Conservation (phyloP, 176 grass and related monocot genomes). For the Avena insularis region DNA sequence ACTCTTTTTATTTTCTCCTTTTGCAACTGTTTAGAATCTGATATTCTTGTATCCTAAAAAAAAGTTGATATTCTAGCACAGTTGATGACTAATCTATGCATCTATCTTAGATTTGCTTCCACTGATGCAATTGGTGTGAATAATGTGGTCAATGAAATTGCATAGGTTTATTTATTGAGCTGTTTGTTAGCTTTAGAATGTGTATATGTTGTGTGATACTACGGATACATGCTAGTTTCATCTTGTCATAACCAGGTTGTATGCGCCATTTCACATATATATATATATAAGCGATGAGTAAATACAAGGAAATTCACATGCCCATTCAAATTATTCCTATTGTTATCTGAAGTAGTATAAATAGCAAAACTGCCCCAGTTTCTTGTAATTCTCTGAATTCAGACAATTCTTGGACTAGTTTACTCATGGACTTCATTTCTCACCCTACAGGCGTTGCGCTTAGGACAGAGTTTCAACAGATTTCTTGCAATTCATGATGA, state of each 20-base stretch:
- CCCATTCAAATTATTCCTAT: background rate
- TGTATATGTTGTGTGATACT: background rate
- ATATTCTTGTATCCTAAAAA: background rate
- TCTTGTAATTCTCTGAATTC: background rate
- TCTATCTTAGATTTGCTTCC: no score
- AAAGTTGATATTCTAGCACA: background rate
- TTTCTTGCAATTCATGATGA: slow-evolving; percentile 48
- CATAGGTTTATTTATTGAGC: background rate
- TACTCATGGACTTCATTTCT: slow-evolving; percentile 21
- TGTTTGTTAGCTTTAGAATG: background rate
- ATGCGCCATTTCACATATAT: background rate
- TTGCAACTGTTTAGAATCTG: background rate
- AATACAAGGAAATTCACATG: background rate
- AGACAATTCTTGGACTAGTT: background rate
- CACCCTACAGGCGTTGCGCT: slow-evolving; percentile 49
- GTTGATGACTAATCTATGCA: background rate
- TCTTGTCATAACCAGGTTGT: slow-evolving; percentile 29
- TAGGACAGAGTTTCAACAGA: slow-evolving; percentile 60
- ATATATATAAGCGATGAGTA: background rate
- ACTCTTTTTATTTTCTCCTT: no score
- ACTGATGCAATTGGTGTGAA: background rate
- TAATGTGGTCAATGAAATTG: slow-evolving; percentile 11
- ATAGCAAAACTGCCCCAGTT: background rate
- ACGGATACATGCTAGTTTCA: slow-evolving; percentile 18
- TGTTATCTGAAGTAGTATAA: background rate